These are phyloP conservation scores for Eutrema salsugineum DNA, from an alignment of 441 rosid species.

Conservation along the genomic window DNA sequence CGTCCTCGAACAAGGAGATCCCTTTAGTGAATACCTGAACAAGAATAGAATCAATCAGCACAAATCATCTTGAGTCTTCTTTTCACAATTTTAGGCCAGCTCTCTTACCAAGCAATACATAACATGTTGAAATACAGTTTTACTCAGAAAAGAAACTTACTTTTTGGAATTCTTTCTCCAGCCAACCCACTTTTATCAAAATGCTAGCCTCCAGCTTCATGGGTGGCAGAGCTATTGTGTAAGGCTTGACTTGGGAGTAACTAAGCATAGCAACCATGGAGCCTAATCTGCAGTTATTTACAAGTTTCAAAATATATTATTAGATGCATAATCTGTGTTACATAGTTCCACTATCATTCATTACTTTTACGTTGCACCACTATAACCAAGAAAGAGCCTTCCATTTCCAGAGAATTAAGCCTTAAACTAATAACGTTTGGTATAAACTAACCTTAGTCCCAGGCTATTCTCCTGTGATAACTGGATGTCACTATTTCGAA, in stretches of 20 bases:
- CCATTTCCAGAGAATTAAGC: slow-evolving; percentile 4
- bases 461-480: not conserved
- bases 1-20: slow-evolving; percentile 53
- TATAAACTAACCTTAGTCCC: not conserved
- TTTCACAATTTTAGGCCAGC: not conserved
- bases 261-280: slow-evolving; percentile 88
- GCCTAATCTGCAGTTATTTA: slow-evolving; percentile 62
- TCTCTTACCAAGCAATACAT: not conserved
- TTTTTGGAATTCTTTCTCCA: slow-evolving; percentile 52
- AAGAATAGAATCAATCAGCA: slow-evolving; percentile 1
- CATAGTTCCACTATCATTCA: not conserved
- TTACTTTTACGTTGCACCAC: not conserved
- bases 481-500: not conserved
- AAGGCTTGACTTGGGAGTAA: slow-evolving; percentile 73
- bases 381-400: not conserved
- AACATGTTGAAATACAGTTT: not conserved
- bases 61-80: not conserved
- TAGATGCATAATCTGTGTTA: not conserved
- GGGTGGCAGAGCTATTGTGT: slow-evolving; percentile 76
- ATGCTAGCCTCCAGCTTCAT: slow-evolving; percentile 58
- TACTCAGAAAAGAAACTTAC: slow-evolving; percentile 38
- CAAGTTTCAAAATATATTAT: not conserved
- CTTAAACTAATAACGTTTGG: not conserved
- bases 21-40: slow-evolving; percentile 68
- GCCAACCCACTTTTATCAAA: slow-evolving; percentile 50